Conservation (phyloP, 73 alveolate species). For the Uronychia setigera region DNA sequence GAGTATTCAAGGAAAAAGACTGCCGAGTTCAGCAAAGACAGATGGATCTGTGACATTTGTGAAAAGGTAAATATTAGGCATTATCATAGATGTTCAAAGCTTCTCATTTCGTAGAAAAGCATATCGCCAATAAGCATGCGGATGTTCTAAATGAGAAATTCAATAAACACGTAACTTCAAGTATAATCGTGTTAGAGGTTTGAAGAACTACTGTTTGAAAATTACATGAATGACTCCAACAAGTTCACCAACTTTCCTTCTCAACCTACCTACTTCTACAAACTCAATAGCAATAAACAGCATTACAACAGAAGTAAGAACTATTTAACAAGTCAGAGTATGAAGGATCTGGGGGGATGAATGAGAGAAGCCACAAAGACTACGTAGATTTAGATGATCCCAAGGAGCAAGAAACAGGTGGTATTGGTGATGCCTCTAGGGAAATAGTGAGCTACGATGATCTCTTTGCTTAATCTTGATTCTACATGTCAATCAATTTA, state of each 20-base stretch:
- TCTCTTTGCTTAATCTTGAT: constrained; percentile 22
- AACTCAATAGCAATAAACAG: not conserved
- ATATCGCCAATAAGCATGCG: constrained; percentile 80
- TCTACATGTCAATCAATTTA: not conserved
- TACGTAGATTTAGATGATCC: constrained; percentile 69
- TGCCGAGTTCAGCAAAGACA: constrained; percentile 52
- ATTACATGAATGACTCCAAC: constrained; percentile 72
- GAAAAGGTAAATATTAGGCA: constrained; percentile 44
- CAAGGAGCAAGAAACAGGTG: not conserved
- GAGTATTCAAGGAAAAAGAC: constrained; percentile 68
- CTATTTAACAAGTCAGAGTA: not conserved
- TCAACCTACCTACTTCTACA: not conserved
- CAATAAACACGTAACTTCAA: constrained; percentile 6
- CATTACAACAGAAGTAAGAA: not conserved
- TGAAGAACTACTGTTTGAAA: constrained; percentile 78
- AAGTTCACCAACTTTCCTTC: constrained; percentile 18
- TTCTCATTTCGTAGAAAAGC: constrained; percentile 84
- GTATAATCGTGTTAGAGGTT: constrained; percentile 17
- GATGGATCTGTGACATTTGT: constrained; percentile 77
- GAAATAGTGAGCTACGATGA: constrained; percentile 58
- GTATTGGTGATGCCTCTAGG: constrained; percentile 39
- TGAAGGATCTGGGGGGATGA: constrained; percentile 16
- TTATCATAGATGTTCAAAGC: constrained; percentile 55
- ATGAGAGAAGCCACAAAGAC: constrained; percentile 12
- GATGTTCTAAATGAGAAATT: constrained; percentile 70